Percentiles rank a stretch among this genome's conserved stretches.
Conservation (phyloP, 257 asterid genomes). For the Ligustrum vulgare region DNA sequence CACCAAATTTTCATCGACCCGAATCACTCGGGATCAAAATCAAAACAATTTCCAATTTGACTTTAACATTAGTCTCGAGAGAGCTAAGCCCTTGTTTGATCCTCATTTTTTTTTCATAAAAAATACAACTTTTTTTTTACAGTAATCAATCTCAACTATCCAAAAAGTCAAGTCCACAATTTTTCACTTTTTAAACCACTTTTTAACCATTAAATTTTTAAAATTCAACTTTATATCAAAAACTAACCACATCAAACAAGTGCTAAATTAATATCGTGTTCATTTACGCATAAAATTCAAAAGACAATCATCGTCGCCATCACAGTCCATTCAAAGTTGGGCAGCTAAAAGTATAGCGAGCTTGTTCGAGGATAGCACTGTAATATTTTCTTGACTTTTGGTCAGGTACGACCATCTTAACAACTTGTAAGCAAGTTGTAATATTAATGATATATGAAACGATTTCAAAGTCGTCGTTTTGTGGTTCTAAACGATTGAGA, state of each 20-base stretch:
- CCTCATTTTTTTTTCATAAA: no score
- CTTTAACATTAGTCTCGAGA: no score
- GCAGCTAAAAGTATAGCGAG: neutral
- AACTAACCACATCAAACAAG: no score
- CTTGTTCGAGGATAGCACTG: neutral
- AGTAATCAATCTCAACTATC: no score
- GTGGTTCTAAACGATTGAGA: constrained; percentile 17
- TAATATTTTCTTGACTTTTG: neutral
- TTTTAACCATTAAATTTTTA: no score
- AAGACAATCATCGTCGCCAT: no score
- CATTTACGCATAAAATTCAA: neutral
- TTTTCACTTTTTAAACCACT: no score
- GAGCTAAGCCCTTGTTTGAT: no score
- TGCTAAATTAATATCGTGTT: no score
- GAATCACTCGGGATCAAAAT: neutral
- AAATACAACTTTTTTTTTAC: no score
- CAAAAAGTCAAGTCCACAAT: no score
- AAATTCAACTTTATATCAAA: no score
- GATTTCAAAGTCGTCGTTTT: neutral
- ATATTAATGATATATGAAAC: neutral
- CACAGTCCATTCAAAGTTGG: neutral
- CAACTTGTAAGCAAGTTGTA: neutral
- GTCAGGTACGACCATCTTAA: neutral
- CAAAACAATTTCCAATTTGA: neutral
- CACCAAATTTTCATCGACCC: neutral